Evolutionary conservation across 768 basidiomycete species (phyloP).

Genomic region (Pulveroboletus sp.): DNA sequence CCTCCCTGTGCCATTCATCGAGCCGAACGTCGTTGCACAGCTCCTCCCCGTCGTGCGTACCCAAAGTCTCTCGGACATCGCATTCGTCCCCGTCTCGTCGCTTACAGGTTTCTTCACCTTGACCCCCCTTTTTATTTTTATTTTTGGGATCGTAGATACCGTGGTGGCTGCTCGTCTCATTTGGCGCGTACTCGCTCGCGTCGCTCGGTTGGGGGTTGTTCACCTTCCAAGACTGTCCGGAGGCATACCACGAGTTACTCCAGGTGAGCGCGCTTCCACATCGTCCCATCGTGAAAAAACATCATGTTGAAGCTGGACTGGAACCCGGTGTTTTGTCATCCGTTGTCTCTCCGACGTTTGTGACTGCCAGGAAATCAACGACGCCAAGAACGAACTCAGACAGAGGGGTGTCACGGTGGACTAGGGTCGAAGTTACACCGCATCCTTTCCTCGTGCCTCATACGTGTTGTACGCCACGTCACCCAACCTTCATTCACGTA

Average conservation of each 20-base stretch:
- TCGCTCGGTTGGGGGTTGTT: constrained; percentile 72
- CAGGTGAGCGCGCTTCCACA: constrained; percentile 34
- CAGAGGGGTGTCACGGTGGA: constrained; percentile 59
- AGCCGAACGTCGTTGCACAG: background rate
- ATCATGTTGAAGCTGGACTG: no score
- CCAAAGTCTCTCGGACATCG: no score
- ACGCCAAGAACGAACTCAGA: constrained; percentile 55
- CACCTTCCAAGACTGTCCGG: constrained; percentile 72
- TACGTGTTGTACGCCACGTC: no score
- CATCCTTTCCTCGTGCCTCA: background rate
- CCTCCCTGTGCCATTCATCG: constrained; percentile 16
- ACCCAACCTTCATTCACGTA: no score
- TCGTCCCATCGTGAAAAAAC: no score
- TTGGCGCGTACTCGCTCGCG: constrained; percentile 75
- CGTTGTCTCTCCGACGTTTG: no score
- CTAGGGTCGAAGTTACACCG: constrained; percentile 16
- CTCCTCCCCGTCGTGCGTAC: constrained; percentile 16
- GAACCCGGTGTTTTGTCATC: no score
- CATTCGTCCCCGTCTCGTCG: no score
- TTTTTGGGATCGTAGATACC: constrained; percentile 59
- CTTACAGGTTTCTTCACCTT: no score
- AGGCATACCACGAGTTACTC: constrained; percentile 70
- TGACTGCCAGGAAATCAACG: constrained; percentile 53
- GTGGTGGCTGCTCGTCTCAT: constrained; percentile 77
- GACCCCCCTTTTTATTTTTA: no score